Base-by-base conservation (phyloP, 441 rosid species). In the Erysimum cheiri region DNA sequence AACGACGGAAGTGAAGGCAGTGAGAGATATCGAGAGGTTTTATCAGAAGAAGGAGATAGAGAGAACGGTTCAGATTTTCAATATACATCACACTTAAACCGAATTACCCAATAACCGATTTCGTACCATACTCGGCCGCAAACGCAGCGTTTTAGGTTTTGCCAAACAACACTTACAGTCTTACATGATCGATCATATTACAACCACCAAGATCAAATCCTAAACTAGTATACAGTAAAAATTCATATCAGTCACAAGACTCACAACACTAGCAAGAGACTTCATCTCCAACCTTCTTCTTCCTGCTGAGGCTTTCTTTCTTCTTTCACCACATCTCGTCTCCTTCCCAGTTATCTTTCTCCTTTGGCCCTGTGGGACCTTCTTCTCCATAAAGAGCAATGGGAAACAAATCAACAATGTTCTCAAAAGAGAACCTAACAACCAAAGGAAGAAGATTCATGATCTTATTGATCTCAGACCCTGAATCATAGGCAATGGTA, bases 301-400 rank as follows among this genome's bases (percentile, higher is more conserved):
- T 41, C 35, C 44, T 7, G 1, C n/a, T 29, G 53, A 44, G 14
- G 50, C 35, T n/a, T 26, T 63, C 35, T 32, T 4, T 46, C 56
- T 53, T 19, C 35, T 48, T 24, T 75, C 71, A 75, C 58, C 71
- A 81, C 63, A 86, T 77, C 77, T 88, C 93, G 75, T 88, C 91
- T 73, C 91, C 91, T 46, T 60, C 60, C 93, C 93, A 88, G 40
- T 88, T 88, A 56, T 88, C 78, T 55, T 88, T 88, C 83, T 88
- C 89, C 74, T 86, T 88, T 4, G 93, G 93, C 10, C 93, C 93
- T 0, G 91, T 88, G 6, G 93, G 93, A 40, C 93, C 93, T 80
- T 88, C 90, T 80, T 88, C 93, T 0, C 93, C 91, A 14, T 88
- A 88, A 4, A 88, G 85, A 78, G 85, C 87, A 4, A 87, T 81